Conservation (phyloP, 768 basidiomycete genomes). For the Agrocybe pediades region DNA sequence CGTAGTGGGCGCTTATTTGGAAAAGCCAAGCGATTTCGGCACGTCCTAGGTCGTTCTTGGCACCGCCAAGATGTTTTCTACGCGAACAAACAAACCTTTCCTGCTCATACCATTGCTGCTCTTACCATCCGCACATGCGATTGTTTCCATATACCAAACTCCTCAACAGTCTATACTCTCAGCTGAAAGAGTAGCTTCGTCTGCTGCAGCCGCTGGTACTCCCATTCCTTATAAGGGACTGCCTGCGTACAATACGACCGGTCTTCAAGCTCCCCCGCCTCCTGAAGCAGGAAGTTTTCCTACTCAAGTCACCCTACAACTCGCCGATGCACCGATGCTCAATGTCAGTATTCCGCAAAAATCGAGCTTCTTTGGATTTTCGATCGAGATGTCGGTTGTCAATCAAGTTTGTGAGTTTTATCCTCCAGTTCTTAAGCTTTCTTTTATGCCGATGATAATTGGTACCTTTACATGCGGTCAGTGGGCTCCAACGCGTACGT, state of each 20-base stretch:
- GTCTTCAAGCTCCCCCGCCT: constrained; percentile 51
- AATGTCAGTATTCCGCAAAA: constrained; percentile 38
- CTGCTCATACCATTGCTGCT: background rate
- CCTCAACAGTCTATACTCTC: background rate
- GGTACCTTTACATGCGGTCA: too few species aligned
- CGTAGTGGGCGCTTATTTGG: too few species aligned
- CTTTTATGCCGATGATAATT: background rate
- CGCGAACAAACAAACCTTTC: too few species aligned
- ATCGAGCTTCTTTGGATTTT: constrained; percentile 55
- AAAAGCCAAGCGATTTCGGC: too few species aligned
- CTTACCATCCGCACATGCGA: background rate
- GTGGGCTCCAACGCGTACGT: constrained; percentile 13
- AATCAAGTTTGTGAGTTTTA: constrained; percentile 53
- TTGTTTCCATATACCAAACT: constrained; percentile 8
- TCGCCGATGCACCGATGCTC: constrained; percentile 37
- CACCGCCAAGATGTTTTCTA: too few species aligned
- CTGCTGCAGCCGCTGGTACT: constrained; percentile 17
- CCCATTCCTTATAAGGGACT: constrained; percentile 44
- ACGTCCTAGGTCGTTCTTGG: too few species aligned
- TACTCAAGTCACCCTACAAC: constrained; percentile 46
- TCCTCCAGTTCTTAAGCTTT: background rate
- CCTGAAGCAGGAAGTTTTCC: constrained; percentile 45
- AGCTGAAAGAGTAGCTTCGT: constrained; percentile 1
- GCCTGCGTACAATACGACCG: constrained; percentile 55
- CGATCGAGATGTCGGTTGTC: constrained; percentile 64